Evolutionary conservation across 371 early-diverging fungal species (phyloP), one percentile per base, ranked within the genome.

Genomic region (Fennellomyces sp.): DNA sequence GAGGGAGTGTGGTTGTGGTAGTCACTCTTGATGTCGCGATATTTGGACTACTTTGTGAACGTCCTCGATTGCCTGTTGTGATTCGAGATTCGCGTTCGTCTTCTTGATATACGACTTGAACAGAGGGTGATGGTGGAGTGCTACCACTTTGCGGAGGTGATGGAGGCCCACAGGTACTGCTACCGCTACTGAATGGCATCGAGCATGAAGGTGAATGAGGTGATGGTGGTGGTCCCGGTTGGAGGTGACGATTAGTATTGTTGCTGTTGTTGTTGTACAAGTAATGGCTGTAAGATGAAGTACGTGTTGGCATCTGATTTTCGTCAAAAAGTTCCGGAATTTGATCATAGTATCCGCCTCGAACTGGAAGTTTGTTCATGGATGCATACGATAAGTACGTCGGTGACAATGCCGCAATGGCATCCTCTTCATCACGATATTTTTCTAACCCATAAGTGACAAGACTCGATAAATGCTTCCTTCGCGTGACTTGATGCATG

Each of bases 1-100:
- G 51, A 33, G 33, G 52, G 8, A 10, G 27, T 30, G 30, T 4
- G 3, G 29, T 7, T 51, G 17, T 19, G 17, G 3, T 33, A 30
- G 47, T 31, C 28, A n/a, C 27, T 47, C 13, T 45, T 35, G 50
- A 17, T 56, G 27, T 30, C 41, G 19, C 12, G 29, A 83, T 80
- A 58, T 83, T 81, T 25, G 83, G 80, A 55, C 74, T 83, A 60
- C 81, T 81, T 33, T 76, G 76, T 8, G 81, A 80, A 25, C 83
- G 64, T 28, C 68, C 65, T 2, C 79, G 45, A 6, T 19, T 45
- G 23, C 12, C 12, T 15, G 39, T 7, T 39, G 55, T 41, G 25
- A 39, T 39, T n/a, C 39, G 39, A 39, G n/a, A 19, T 39, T 39
- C n/a, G 5, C 39, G 6, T 39, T 39, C n/a, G 13, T 39, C 39